phyloP scores from a whole-genome alignment of 306 rosid genomes.

The Corylus heterophylla region DNA sequence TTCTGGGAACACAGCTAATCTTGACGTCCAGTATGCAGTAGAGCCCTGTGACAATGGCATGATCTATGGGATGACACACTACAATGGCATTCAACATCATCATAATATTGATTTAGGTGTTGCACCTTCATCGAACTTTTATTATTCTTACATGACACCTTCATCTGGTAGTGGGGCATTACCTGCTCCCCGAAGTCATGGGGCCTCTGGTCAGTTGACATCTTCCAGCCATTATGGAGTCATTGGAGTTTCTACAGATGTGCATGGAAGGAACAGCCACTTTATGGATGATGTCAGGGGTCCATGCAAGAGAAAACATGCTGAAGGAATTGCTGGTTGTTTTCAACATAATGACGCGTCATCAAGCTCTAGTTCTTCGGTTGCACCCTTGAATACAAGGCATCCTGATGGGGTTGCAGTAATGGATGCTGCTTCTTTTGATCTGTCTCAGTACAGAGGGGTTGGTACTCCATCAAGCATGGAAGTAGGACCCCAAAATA shows the following conservation, averaged over 20 bases:
- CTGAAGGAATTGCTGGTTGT: slow-evolving; percentile 66
- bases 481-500: slow-evolving; percentile 59
- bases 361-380: slow-evolving; percentile 60
- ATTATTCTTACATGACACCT: slow-evolving; percentile 67
- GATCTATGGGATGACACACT: slow-evolving; percentile 63
- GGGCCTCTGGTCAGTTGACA: slow-evolving; percentile 54
- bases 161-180: slow-evolving; percentile 60
- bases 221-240: slow-evolving; percentile 59
- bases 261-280: slow-evolving; percentile 55
- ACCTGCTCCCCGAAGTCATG: slow-evolving; percentile 61
- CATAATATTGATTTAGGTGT: slow-evolving; percentile 63
- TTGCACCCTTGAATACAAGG: slow-evolving; percentile 57
- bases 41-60: slow-evolving; percentile 66
- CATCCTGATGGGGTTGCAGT: slow-evolving; percentile 63
- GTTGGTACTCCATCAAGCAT: slow-evolving; percentile 47
- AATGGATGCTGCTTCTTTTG: slow-evolving; percentile 54
- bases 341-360: slow-evolving; percentile 57
- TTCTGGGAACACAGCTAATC: slow-evolving; percentile 58
- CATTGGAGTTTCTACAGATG: slow-evolving; percentile 57
- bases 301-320: slow-evolving; percentile 77
- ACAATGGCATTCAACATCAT: slow-evolving; percentile 57
- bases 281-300: slow-evolving; percentile 71
- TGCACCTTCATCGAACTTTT: slow-evolving; percentile 52
- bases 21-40: slow-evolving; percentile 55
- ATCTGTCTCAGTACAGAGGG: slow-evolving; percentile 47